A percentile compares a stretch with the other conserved stretches of the same genome.
phyloP scores from a whole-genome alignment of 2,329 filamentous ascomycete species.

The Penicillium italicum region DNA sequence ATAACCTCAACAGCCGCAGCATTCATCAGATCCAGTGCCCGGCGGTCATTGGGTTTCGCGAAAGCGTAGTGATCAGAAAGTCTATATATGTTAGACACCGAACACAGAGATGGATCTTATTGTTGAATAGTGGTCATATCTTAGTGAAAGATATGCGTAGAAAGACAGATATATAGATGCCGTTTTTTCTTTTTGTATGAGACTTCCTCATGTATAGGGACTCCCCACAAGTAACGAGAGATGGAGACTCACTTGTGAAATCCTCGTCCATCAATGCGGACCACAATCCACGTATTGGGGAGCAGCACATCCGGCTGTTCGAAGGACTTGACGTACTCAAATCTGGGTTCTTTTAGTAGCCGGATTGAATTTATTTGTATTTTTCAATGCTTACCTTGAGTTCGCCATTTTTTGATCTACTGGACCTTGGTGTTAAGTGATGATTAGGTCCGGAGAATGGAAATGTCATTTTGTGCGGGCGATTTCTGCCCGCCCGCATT shows the following conservation, averaged over 20 bases:
- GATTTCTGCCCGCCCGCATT: constrained; percentile 16
- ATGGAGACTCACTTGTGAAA: constrained; percentile 74
- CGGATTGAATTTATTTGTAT: not conserved
- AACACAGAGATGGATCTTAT: not conserved
- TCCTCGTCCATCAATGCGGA: constrained; percentile 87
- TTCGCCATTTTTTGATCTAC: constrained; percentile 32
- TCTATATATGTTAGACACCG: constrained; percentile 43
- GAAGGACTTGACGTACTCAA: constrained; percentile 88
- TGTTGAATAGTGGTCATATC: not conserved
- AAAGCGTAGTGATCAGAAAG: constrained; percentile 81
- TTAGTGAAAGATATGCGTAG: not conserved
- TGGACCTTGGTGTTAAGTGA: constrained; percentile 3
- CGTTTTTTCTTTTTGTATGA: not conserved
- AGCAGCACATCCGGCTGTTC: constrained; percentile 78
- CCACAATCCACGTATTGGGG: constrained; percentile 91
- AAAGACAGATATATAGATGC: not conserved
- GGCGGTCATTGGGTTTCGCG: constrained; percentile 84
- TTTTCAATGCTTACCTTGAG: constrained; percentile 31
- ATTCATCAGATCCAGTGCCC: constrained; percentile 92
- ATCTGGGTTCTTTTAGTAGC: constrained; percentile 53
- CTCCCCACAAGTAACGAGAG: not conserved
- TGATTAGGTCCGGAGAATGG: constrained; percentile 1
- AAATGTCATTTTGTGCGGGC: constrained; percentile 21
- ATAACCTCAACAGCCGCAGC: constrained; percentile 81
- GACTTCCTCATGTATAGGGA: not conserved